Percentiles rank a stretch among this genome's conserved stretches.
Evolutionary conservation across 2,329 filamentous ascomycete genomes (phyloP).

Genomic region (Leptographium flavum): DNA sequence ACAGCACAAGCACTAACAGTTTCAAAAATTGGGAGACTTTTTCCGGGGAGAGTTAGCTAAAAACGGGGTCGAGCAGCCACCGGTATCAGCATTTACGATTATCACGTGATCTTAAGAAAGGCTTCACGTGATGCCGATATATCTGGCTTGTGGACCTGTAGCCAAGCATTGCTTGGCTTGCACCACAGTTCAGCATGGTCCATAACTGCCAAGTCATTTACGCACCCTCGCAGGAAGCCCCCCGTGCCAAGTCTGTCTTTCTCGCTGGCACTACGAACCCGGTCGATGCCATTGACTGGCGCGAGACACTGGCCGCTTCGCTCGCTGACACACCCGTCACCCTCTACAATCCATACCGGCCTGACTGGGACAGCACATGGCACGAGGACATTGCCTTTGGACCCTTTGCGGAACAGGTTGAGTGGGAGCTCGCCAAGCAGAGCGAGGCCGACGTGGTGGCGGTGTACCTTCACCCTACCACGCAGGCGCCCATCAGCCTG

Average conservation of each 20-base stretch:
- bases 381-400: conserved; percentile 30
- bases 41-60: no score
- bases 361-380: conserved; percentile 41
- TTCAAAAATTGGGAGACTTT: no score
- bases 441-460: conserved; percentile 37
- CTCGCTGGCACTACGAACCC: conserved; percentile 40
- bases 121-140: no score
- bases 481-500: conserved; percentile 40
- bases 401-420: conserved; percentile 36
- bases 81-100: no score
- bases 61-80: no score
- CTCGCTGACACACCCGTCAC: conserved; percentile 33
- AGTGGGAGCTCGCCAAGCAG: conserved; percentile 47
- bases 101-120: no score
- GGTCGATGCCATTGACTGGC: conserved; percentile 31
- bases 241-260: conserved; percentile 28
- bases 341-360: conserved; percentile 41
- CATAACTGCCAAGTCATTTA: not conserved
- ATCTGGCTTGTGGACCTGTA: no score
- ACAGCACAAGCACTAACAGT: no score
- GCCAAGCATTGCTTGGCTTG: no score
- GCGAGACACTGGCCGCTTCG: conserved; percentile 23
- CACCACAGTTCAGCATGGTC: not conserved
- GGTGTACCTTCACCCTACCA: conserved; percentile 38
- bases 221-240: not conserved